A percentile compares a stretch with the other conserved stretches of the same genome.
phyloP scores from a whole-genome alignment of 2,329 filamentous ascomycete genomes.

The Fusarium sp. region DNA sequence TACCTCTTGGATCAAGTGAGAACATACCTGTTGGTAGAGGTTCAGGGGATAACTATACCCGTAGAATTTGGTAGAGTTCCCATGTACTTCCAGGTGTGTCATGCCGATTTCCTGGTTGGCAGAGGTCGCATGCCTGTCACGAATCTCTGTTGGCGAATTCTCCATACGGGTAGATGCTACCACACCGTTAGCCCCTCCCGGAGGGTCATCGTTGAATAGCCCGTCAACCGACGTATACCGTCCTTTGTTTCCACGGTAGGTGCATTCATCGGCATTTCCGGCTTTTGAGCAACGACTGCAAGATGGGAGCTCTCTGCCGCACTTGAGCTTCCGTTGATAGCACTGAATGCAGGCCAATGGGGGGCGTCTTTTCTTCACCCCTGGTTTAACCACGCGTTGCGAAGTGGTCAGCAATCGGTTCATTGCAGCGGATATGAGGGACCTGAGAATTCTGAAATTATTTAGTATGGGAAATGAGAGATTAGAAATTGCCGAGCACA shows the following conservation, averaged over 20 bases:
- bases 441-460: rapidly evolving
- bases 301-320: neutral
- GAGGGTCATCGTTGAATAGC: rapidly evolving
- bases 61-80: neutral
- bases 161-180: neutral
- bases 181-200: rapidly evolving
- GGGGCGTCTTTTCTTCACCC: neutral
- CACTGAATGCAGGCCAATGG: neutral
- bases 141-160: neutral
- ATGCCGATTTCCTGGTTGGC: rapidly evolving
- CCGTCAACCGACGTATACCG: neutral
- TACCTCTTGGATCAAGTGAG: rapidly evolving
- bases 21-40: neutral
- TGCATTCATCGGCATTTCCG: neutral
- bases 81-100: neutral
- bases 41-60: neutral
- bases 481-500: neutral
- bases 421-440: neutral
- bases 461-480: rapidly evolving
- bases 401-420: neutral
- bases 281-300: neutral
- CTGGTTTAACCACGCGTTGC: neutral
- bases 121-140: rapidly evolving
- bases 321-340: neutral
- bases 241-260: neutral